phyloP scores from a whole-genome alignment of 2,329 filamentous ascomycete species.

The Blastomyces parvus region DNA sequence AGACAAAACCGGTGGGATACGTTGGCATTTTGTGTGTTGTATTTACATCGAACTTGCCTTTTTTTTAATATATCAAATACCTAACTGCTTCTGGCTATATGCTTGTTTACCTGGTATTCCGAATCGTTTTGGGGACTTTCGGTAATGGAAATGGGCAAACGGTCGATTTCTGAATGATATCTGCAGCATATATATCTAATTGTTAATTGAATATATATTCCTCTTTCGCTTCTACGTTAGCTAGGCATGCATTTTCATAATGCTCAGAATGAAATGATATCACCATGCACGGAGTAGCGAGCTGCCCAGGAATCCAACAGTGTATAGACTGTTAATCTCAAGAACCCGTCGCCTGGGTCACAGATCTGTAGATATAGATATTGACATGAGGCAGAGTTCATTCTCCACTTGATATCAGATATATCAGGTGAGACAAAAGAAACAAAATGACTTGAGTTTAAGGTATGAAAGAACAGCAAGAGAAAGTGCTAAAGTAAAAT shows the following conservation, averaged over 20 bases:
- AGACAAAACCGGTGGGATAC: neutral
- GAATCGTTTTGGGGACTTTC: neutral
- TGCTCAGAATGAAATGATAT: neutral
- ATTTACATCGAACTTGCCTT: neutral
- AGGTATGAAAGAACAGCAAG: too few relatives aligned
- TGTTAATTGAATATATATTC: neutral
- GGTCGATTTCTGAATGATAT: neutral
- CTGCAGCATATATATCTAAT: neutral
- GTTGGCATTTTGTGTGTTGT: constrained; percentile 2
- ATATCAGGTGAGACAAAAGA: too few relatives aligned
- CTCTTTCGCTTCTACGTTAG: neutral
- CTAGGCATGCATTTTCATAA: neutral
- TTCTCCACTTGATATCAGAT: too few relatives aligned
- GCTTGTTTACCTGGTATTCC: neutral
- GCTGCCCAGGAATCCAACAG: too few relatives aligned
- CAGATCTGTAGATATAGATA: too few relatives aligned
- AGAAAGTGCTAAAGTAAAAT: too few relatives aligned
- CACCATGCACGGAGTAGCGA: too few relatives aligned
- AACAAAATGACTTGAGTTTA: too few relatives aligned
- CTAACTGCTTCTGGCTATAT: neutral
- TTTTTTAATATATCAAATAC: constrained; percentile 4
- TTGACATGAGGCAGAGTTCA: too few relatives aligned
- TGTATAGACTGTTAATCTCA: too few relatives aligned
- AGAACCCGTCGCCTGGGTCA: too few relatives aligned
- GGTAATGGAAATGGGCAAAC: neutral